These are phyloP conservation scores for Mycena rosella DNA, from an alignment of 768 basidiomycete species.

Conservation along the genomic window DNA sequence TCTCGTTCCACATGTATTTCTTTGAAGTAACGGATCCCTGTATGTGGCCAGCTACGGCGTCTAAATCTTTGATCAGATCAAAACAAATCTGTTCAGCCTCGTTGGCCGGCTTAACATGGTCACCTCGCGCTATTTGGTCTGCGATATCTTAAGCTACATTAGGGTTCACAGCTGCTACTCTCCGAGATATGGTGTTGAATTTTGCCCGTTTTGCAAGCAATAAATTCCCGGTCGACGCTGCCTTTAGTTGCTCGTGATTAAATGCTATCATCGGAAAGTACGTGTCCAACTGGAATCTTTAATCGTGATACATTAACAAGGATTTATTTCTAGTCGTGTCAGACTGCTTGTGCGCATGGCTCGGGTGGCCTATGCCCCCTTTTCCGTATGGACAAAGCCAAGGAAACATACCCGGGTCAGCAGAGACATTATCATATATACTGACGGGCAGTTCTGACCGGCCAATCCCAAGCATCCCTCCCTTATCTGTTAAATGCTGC, in stretches of 20 bases:
- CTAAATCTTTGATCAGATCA: constrained; percentile 48
- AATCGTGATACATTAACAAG: constrained; percentile 48
- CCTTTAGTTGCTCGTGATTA: constrained; percentile 54
- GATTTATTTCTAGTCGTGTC: constrained; percentile 40
- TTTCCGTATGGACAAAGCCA: constrained; percentile 55
- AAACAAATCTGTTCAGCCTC: constrained; percentile 51
- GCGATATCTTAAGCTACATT: constrained; percentile 37
- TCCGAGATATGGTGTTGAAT: constrained; percentile 42
- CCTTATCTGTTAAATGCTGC: constrained; percentile 33
- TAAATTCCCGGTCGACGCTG: constrained; percentile 43
- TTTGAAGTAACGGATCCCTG: constrained; percentile 45
- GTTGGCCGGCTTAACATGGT: constrained; percentile 41
- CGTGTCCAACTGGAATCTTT: constrained; percentile 43
- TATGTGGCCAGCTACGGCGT: constrained; percentile 48
- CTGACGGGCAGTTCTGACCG: constrained; percentile 35
- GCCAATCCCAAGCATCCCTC: constrained; percentile 39
- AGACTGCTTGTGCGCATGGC: constrained; percentile 19
- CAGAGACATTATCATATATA: constrained; percentile 46
- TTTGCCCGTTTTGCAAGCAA: constrained; percentile 42
- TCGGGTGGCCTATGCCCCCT: constrained; percentile 43
- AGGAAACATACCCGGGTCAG: constrained; percentile 55
- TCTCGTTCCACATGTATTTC: constrained; percentile 47
- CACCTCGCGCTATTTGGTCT: constrained; percentile 40
- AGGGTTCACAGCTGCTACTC: constrained; percentile 41
- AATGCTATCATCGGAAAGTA: constrained; percentile 52